These are phyloP conservation scores for Phytophthora idaei DNA, from an alignment of 352 stramenopile species.

Conservation along the genomic window DNA sequence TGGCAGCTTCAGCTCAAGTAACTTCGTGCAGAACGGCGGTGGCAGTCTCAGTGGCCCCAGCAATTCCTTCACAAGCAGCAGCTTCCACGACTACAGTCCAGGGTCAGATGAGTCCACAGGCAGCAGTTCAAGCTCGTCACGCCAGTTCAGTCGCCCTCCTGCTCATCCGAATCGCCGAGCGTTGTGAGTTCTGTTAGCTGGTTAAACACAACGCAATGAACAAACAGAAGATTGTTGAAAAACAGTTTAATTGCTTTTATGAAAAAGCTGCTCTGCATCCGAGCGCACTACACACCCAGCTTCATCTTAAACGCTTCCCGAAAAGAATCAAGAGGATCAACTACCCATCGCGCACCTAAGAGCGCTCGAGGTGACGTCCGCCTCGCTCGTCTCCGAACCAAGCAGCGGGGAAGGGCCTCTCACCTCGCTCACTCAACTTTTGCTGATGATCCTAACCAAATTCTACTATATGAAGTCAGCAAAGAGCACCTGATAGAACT, in stretches of 20 bases:
- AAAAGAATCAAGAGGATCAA: constrained; percentile 26
- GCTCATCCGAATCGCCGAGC: constrained; percentile 72
- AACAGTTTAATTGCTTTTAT: constrained; percentile 37
- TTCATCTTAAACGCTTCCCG: constrained; percentile 15
- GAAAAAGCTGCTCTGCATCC: constrained; percentile 34
- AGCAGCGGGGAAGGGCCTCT: constrained; percentile 60
- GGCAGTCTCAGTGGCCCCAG: constrained; percentile 33
- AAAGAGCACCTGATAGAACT: constrained; percentile 85
- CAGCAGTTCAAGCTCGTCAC: constrained; percentile 22
- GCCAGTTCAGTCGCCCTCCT: constrained; percentile 48
- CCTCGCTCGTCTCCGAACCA: constrained; percentile 36
- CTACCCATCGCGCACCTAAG: constrained; percentile 81
- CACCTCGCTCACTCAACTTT: constrained; percentile 54
- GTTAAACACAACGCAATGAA: too few relatives aligned
- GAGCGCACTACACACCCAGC: constrained; percentile 18
- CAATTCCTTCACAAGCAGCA: constrained; percentile 74
- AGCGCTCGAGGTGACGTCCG: constrained; percentile 57
- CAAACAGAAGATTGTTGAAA: constrained; percentile 18
- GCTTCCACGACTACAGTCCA: constrained; percentile 50
- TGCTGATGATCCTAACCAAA: constrained; percentile 75
- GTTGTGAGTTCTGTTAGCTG: constrained; percentile 35
- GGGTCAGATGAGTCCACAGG: constrained; percentile 22
- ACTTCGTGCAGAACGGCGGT: constrained; percentile 38
- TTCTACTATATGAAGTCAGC: constrained; percentile 79
- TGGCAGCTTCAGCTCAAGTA: constrained; percentile 46